phyloP scores from a whole-genome alignment of 371 early-diverging fungal species.

The Apophysomyces variabilis region DNA sequence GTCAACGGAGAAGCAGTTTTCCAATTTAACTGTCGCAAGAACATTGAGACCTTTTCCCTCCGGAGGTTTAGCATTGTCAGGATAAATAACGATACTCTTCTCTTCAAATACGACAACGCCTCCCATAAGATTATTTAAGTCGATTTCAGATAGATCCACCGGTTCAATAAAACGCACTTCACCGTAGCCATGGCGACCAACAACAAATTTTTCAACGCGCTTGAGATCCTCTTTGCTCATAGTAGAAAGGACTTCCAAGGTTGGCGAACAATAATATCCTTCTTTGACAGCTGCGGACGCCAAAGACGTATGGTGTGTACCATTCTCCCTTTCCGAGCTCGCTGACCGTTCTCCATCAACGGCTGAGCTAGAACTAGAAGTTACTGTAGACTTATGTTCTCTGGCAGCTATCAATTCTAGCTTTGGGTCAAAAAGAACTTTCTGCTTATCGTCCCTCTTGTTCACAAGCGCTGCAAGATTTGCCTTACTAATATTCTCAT shows the following conservation, averaged over 20 bases:
- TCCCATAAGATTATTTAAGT: slow-evolving; percentile 80
- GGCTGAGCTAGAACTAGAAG: slow-evolving; percentile 13
- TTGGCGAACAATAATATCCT: slow-evolving; percentile 44
- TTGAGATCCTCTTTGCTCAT: slow-evolving; percentile 76
- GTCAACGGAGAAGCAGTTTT: slow-evolving; percentile 83
- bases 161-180: slow-evolving; percentile 76
- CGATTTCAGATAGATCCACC: slow-evolving; percentile 78
- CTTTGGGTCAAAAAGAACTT: slow-evolving; percentile 33
- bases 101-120: slow-evolving; percentile 73
- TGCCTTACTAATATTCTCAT: slow-evolving; percentile 34
- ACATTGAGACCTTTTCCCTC: slow-evolving; percentile 89
- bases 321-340: slow-evolving; percentile 4
- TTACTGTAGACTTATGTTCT: slow-evolving; percentile 9
- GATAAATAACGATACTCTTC: slow-evolving; percentile 81
- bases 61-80: slow-evolving; percentile 76
- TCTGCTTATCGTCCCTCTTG: slow-evolving; percentile 31
- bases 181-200: slow-evolving; percentile 76
- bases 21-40: slow-evolving; percentile 79
- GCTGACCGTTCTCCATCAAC: neutral
- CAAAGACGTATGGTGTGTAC: slow-evolving; percentile 16
- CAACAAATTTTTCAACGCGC: slow-evolving; percentile 72
- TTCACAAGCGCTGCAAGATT: slow-evolving; percentile 31
- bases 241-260: slow-evolving; percentile 36
- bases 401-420: slow-evolving; percentile 32
- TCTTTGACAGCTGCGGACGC: slow-evolving; percentile 25